These are phyloP conservation scores for Pseudogymnoascus sp. DNA, from an alignment of 2,329 filamentous ascomycete genomes.

Conservation along the genomic window DNA sequence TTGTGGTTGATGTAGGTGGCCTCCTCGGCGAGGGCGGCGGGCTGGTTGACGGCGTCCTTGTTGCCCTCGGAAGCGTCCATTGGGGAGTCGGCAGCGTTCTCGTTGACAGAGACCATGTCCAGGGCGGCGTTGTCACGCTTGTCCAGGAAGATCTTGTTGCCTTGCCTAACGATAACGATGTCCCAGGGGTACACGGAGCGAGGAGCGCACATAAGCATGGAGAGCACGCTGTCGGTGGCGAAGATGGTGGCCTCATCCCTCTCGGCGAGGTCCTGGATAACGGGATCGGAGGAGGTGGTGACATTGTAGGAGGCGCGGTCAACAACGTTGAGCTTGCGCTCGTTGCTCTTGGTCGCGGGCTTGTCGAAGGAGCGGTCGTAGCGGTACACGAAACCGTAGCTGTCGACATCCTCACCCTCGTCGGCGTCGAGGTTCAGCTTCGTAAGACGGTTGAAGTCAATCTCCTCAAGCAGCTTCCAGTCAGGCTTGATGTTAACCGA, in stretches of 20 bases:
- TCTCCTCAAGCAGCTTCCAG: conserved; percentile 94
- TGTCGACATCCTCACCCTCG: conserved; percentile 89
- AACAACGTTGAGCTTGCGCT: conserved; percentile 79
- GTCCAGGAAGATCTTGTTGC: conserved; percentile 96
- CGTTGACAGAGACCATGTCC: conserved; percentile 97
- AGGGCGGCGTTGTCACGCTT: conserved; percentile 93
- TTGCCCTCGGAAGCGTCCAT: conserved; percentile 85
- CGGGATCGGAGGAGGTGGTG: conserved; percentile 88
- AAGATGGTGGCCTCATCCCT: conserved; percentile 96
- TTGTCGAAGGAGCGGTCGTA: conserved; percentile 97
- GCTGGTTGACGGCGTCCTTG: conserved; percentile 92
- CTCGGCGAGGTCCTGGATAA: conserved; percentile 94
- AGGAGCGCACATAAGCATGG: conserved; percentile 98
- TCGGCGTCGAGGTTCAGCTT: conserved; percentile 95
- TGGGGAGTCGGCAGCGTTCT: conserved; percentile 93
- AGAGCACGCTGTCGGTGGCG: conserved; percentile 92
- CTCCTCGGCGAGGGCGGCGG: conserved; percentile 85
- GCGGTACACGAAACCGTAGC: conserved; percentile 96
- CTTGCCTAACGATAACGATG: conserved; percentile 84
- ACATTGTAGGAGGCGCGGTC: conserved; percentile 98
- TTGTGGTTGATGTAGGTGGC: conserved; percentile 99
- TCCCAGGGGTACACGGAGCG: conserved; percentile 98
- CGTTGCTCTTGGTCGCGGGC: conserved; percentile 76
- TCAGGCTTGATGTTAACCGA: conserved; percentile 94
- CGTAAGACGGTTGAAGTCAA: conserved; percentile 88